Conservation (phyloP, 1,284 basidiomycete genomes). For the Thecaphora thlaspeos region DNA sequence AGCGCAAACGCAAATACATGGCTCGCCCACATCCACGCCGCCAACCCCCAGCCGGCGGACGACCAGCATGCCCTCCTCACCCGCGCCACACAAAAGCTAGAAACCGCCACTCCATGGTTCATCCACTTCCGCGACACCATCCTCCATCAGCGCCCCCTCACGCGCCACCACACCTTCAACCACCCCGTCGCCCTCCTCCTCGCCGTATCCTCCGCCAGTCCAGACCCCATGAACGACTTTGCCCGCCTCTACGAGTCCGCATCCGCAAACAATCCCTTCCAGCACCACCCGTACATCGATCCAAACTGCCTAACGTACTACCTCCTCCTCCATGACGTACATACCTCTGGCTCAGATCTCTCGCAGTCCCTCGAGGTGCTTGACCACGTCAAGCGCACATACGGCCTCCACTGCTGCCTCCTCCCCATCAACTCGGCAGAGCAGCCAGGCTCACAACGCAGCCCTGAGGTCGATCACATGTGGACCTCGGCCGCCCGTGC, state of each 20-base stretch:
- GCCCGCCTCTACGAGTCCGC: conserved; percentile 45
- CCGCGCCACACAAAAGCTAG: conserved; percentile 5
- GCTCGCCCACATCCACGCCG: conserved; percentile 13
- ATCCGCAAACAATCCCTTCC: conserved; percentile 17
- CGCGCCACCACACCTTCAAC: conserved; percentile 42
- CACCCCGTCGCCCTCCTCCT: conserved; percentile 39
- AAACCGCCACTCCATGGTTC: conserved; percentile 43
- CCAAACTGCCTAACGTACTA: conserved; percentile 50
- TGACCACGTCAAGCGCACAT: conserved; percentile 48
- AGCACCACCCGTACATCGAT: conserved; percentile 44
- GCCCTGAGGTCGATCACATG: conserved; percentile 6
- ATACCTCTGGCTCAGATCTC: conserved; percentile 35
- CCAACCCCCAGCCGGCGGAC: too few relatives aligned
- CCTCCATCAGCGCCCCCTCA: conserved; percentile 26
- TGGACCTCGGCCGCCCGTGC: conserved; percentile 18
- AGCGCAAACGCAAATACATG: conserved; percentile 36
- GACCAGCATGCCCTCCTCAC: too few relatives aligned
- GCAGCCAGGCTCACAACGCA: conserved; percentile 12
- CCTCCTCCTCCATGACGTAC: conserved; percentile 48
- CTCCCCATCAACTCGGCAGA: conserved; percentile 49
- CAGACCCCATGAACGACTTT: conserved; percentile 55
- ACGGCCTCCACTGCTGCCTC: conserved; percentile 54
- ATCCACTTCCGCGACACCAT: conserved; percentile 29
- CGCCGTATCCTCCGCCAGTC: conserved; percentile 40
- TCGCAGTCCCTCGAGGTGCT: conserved; percentile 39